Evolutionary conservation across 106 monocot species (phyloP).

Genomic region (Vanilla planifolia): DNA sequence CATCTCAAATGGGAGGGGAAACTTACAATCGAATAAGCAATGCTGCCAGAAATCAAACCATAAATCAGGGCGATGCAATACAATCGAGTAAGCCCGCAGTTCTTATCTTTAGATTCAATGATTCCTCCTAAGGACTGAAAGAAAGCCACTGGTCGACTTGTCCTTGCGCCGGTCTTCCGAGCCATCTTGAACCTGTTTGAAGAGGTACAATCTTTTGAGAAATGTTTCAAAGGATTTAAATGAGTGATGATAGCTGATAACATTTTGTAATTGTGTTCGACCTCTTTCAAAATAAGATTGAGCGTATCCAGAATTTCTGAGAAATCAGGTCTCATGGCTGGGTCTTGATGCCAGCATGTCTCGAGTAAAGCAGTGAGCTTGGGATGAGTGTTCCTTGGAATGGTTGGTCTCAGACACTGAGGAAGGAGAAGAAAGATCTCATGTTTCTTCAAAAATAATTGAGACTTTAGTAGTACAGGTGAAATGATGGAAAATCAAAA

Average conservation of each 20-base stretch:
- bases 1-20: too few species aligned
- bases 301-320: constrained; percentile 65
- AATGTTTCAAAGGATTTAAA: not conserved
- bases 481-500: too few species aligned
- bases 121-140: constrained; percentile 37
- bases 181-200: constrained; percentile 44
- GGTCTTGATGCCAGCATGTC: constrained; percentile 87
- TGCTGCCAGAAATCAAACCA: too few species aligned
- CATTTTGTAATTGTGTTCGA: too few species aligned
- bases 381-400: constrained; percentile 58
- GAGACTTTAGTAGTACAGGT: too few species aligned
- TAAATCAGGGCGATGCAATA: too few species aligned
- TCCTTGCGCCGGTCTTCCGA: constrained; percentile 38
- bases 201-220: not conserved
- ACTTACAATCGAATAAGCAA: too few species aligned
- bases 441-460: too few species aligned
- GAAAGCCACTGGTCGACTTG: constrained; percentile 42
- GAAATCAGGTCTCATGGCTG: constrained; percentile 73
- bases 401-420: constrained; percentile 81
- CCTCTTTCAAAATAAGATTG: constrained; percentile 50
- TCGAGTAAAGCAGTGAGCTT: constrained; percentile 64
- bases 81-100: too few species aligned
- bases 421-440: not conserved
- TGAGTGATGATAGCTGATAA: too few species aligned
- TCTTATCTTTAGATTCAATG: too few species aligned